phyloP scores from a whole-genome alignment of 352 stramenopile species.

The Phytophthora fragariae region DNA sequence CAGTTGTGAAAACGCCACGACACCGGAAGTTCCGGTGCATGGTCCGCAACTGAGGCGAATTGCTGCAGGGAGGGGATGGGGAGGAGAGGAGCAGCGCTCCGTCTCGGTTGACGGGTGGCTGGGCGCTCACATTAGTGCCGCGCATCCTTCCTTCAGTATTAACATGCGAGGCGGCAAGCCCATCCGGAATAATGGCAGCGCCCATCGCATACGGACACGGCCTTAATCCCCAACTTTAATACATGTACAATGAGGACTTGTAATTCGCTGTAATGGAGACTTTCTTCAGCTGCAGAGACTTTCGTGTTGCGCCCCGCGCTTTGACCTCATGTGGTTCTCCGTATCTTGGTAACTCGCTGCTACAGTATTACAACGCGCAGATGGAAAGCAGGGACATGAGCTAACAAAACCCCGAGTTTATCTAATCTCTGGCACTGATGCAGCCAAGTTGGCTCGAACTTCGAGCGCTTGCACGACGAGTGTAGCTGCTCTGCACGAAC shows the following conservation, averaged over 20 bases:
- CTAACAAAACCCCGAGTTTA: neutral
- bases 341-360: slow-evolving; percentile 19
- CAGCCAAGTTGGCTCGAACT: slow-evolving; percentile 3
- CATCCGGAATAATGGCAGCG: neutral
- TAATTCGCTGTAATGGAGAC: neutral
- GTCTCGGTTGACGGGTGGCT: slow-evolving; percentile 13
- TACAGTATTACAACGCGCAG: neutral
- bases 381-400: slow-evolving; percentile 23
- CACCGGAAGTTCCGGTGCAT: neutral
- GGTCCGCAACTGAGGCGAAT: neutral
- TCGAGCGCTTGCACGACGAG: neutral
- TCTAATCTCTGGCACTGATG: slow-evolving; percentile 5
- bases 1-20: neutral
- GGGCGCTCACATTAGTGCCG: neutral
- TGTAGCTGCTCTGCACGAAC: neutral
- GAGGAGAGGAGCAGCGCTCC: slow-evolving; percentile 2
- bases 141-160: slow-evolving; percentile 13
- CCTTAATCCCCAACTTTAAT: too few relatives aligned
- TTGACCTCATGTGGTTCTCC: slow-evolving; percentile 18
- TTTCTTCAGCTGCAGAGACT: neutral
- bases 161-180: slow-evolving; percentile 14
- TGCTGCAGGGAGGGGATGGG: slow-evolving; percentile 3
- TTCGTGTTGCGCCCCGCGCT: neutral
- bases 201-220: neutral
- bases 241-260: too few relatives aligned